Conservation (phyloP, 2,329 filamentous ascomycete species). For the Hypomyces rosellus region DNA sequence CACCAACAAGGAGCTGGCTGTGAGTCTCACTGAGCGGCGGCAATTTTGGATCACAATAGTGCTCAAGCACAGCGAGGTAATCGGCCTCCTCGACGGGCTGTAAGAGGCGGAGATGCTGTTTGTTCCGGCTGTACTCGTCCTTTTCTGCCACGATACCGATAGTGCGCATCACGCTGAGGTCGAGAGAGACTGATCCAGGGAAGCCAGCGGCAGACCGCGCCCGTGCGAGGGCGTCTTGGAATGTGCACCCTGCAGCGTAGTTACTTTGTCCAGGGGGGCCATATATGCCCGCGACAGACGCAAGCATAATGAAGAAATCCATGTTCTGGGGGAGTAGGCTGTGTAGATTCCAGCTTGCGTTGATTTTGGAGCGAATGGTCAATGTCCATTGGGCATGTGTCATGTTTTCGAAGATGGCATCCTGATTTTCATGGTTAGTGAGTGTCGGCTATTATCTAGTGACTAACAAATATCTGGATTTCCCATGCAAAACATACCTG, state of each 20-base stretch:
- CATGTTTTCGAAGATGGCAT: conserved; percentile 25
- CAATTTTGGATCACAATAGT: conserved; percentile 1
- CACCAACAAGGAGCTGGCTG: conserved; percentile 1
- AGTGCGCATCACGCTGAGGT: conserved; percentile 18
- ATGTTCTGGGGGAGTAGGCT: conserved; percentile 11
- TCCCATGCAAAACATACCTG: not conserved
- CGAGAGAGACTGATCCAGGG: conserved; percentile 5
- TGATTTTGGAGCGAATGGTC: conserved; percentile 26
- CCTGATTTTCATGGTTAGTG: conserved; percentile 8
- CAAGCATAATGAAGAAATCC: too few species aligned
- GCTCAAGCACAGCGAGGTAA: not conserved
- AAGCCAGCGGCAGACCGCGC: conserved; percentile 8
- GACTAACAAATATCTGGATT: too few species aligned
- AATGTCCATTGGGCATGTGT: conserved; percentile 18
- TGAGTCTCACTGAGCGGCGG: not conserved
- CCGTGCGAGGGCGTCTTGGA: conserved; percentile 21
- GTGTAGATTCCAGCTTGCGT: conserved; percentile 27
- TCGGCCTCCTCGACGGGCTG: conserved; percentile 1
- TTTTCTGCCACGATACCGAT: conserved; percentile 21
- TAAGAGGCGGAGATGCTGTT: not conserved
- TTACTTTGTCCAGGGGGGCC: conserved; percentile 31
- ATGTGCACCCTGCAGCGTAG: conserved; percentile 31
- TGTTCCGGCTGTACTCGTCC: not conserved
- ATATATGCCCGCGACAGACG: too few species aligned
- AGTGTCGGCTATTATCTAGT: too few species aligned